These are phyloP conservation scores for Pichia exigua DNA, from an alignment of 805 yeast genomes.

Conservation along the genomic window DNA sequence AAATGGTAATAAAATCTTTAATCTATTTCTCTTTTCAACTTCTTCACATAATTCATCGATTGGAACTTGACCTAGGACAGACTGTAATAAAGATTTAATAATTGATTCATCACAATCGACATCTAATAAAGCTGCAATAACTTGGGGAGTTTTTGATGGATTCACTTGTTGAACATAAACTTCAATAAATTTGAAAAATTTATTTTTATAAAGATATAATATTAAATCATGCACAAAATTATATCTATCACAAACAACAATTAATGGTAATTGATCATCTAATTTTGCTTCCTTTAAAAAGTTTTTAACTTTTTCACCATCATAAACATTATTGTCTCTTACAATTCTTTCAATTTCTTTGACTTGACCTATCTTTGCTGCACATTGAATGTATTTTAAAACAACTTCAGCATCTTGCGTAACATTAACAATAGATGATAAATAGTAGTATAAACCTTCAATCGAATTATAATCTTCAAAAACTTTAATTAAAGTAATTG, in stretches of 20 bases:
- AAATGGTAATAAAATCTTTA: slow-evolving; percentile 86
- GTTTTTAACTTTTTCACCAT: slow-evolving; percentile 96
- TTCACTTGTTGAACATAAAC: slow-evolving; percentile 97
- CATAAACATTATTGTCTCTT: slow-evolving; percentile 87
- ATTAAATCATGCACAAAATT: slow-evolving; percentile 89
- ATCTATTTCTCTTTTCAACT: slow-evolving; percentile 93
- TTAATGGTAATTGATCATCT: slow-evolving; percentile 92
- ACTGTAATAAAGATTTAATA: slow-evolving; percentile 69
- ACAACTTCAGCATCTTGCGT: slow-evolving; percentile 94
- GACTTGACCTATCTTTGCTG: slow-evolving; percentile 81
- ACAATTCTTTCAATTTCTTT: slow-evolving; percentile 95
- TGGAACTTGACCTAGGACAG: slow-evolving; percentile 93
- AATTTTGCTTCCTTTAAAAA: slow-evolving; percentile 89
- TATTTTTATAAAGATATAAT: slow-evolving; percentile 88
- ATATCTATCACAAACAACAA: slow-evolving; percentile 91
- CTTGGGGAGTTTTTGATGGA: slow-evolving; percentile 93
- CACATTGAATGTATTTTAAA: slow-evolving; percentile 90
- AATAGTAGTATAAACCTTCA: slow-evolving; percentile 92
- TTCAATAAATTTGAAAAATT: slow-evolving; percentile 93
- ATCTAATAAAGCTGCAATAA: slow-evolving; percentile 89
- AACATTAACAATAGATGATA: slow-evolving; percentile 86
- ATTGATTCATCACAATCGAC: slow-evolving; percentile 94
- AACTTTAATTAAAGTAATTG: slow-evolving; percentile 73
- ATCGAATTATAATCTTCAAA: slow-evolving; percentile 89
- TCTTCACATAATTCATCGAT: slow-evolving; percentile 81